Conservation (phyloP, 2,329 filamentous ascomycete species). For the Aspergillus alliaceus region DNA sequence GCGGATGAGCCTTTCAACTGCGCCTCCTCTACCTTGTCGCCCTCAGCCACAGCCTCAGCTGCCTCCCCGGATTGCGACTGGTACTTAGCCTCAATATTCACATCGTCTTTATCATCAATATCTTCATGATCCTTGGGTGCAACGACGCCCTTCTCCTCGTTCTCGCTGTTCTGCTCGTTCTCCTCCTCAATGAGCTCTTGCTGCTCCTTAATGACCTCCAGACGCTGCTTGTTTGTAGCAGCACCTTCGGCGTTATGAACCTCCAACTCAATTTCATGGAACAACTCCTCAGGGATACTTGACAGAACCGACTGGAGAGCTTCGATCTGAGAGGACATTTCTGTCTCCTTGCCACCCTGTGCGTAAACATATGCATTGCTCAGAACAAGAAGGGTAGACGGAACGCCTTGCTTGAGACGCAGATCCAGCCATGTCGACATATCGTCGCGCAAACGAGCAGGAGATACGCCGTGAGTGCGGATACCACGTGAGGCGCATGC, state of each 20-base stretch:
- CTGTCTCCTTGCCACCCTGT: constrained; percentile 67
- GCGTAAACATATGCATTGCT: constrained; percentile 99
- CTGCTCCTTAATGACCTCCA: constrained; percentile 97
- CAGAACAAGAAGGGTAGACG: constrained; percentile 89
- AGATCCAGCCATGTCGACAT: constrained; percentile 93
- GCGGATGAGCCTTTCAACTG: constrained; percentile 17
- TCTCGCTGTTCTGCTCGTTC: constrained; percentile 84
- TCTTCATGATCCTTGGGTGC: constrained; percentile 83
- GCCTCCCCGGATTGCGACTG: constrained; percentile 49
- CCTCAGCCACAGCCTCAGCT: constrained; percentile 42
- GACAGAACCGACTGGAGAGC: constrained; percentile 89
- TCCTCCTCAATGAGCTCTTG: constrained; percentile 97
- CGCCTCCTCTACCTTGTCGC: constrained; percentile 35
- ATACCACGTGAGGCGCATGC: constrained; percentile 91
- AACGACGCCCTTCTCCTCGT: constrained; percentile 70
- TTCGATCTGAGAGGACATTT: constrained; percentile 87
- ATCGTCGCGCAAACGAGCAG: constrained; percentile 82
- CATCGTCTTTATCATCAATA: constrained; percentile 88
- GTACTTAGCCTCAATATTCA: constrained; percentile 50
- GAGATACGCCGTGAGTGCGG: constrained; percentile 87
- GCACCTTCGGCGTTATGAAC: constrained; percentile 95
- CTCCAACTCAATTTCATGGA: constrained; percentile 99
- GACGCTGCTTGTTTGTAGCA: constrained; percentile 96
- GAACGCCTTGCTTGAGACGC: constrained; percentile 89
- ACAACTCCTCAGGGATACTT: constrained; percentile 94